A percentile compares a stretch with the other conserved stretches of the same genome.
These are phyloP conservation scores for Cenchrus fungigraminus DNA, from an alignment of 176 grass and related monocot species.

Conservation along the genomic window DNA sequence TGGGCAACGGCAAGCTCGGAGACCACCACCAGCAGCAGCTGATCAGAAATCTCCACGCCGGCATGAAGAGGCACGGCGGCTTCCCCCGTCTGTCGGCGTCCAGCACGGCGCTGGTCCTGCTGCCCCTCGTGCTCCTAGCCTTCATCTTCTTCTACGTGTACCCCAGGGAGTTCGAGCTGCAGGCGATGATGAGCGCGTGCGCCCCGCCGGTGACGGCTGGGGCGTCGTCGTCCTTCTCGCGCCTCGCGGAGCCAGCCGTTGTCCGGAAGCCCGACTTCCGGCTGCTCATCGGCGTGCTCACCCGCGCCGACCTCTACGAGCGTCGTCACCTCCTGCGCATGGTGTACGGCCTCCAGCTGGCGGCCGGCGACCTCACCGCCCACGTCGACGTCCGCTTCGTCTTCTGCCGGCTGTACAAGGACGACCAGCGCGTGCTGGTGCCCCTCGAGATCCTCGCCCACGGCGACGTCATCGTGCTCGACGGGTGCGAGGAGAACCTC, in stretches of 20 bases:
- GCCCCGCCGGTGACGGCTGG: background rate
- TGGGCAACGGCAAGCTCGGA: background rate
- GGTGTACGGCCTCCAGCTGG: conserved; percentile 59
- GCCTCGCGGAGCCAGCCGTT: background rate
- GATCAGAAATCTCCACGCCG: background rate
- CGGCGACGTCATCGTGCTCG: conserved; percentile 66
- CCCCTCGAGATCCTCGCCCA: conserved; percentile 66
- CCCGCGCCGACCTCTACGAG: conserved; percentile 57
- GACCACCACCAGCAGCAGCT: background rate
- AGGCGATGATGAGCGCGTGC: conserved; percentile 54
- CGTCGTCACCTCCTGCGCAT: conserved; percentile 69
- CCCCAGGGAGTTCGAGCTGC: conserved; percentile 70
- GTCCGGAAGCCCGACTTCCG: conserved; percentile 60
- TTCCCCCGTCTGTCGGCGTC: conserved; percentile 41
- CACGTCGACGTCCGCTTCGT: conserved; percentile 69
- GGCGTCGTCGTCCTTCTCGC: background rate
- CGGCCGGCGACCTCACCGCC: conserved; percentile 29
- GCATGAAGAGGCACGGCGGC: conserved; percentile 33
- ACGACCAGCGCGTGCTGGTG: conserved; percentile 67
- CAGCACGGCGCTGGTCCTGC: conserved; percentile 53
- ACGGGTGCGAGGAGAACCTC: conserved; percentile 76
- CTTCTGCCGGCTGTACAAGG: conserved; percentile 65
- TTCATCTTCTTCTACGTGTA: conserved; percentile 69
- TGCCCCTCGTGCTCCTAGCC: conserved; percentile 57
- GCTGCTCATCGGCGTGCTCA: conserved; percentile 69